Base-by-base conservation (phyloP, 2,329 filamentous ascomycete species). In the Colletotrichum eremochloae region DNA sequence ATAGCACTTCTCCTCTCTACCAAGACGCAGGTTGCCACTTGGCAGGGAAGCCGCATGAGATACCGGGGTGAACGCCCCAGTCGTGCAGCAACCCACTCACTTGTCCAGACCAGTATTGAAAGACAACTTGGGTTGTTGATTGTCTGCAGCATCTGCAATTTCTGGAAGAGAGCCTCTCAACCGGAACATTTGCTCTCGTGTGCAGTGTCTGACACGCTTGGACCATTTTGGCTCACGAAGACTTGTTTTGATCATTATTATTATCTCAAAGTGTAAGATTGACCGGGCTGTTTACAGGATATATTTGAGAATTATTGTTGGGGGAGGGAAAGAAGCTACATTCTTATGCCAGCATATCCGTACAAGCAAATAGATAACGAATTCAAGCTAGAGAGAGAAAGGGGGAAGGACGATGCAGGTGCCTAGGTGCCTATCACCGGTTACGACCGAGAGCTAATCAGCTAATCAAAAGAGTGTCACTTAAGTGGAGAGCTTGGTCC, bases 1-100 rank as follows among this genome's bases (percentile, higher is more conserved):
- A 48, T 65, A 55, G 55, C 55, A 44, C 60, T 61, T 69, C 63
- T 60, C 29, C 33, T 52, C 40, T 44, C 44, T n/a, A 38, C 52
- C 57, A 42, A 42, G 56, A 62, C 69, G 40, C 55, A 65, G 66
- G 65, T 70, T 72, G 70, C 70, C 70, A 62, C 55, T 50, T 55
- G 67, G 61, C 53, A 70, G 70, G 70, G 67, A 61, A 70, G 66
- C 65, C 31, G 66, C 70, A 61, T 64, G 18, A 50, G 53, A 55
- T 55, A 31, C n/a, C 46, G 8, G 48, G 40, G 55, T 65, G 60
- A 72, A 50, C n/a, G 60, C 52, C 52, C 52, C 60, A 33, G 18
- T 42, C 20, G 33, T 56, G 66, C 66, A 63, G 58, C 56, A n/a
- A 63, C 40, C 40, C n/a, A 62, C 46, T 58, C 11, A 18, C 42